phyloP scores from a whole-genome alignment of 805 yeast species.

The Zygoascus tannicola region DNA sequence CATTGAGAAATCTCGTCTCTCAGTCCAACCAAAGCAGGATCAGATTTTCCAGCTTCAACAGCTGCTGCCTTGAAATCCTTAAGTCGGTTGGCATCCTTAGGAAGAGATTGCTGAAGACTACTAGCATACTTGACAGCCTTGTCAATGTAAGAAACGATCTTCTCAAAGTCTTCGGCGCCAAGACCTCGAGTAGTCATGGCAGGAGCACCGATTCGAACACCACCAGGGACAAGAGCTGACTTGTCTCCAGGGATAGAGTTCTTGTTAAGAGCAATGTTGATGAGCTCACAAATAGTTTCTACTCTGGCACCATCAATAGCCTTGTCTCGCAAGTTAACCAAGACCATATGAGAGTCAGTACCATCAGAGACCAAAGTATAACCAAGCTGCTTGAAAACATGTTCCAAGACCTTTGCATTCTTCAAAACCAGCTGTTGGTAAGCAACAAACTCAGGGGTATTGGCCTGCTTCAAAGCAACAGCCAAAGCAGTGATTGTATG shows the following conservation, averaged over 20 bases:
- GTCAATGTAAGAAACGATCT: conserved; percentile 74
- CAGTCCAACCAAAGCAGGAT: conserved; percentile 43
- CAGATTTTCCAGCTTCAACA: conserved; percentile 59
- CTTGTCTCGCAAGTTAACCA: conserved; percentile 80
- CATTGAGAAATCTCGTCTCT: conserved; percentile 63
- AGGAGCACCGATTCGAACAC: conserved; percentile 96
- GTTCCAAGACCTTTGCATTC: conserved; percentile 80
- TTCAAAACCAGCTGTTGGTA: conserved; percentile 82
- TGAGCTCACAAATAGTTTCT: conserved; percentile 87
- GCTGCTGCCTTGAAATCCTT: conserved; percentile 90
- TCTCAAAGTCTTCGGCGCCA: conserved; percentile 74
- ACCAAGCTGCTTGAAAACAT: conserved; percentile 58
- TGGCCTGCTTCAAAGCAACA: conserved; percentile 91
- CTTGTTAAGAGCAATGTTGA: conserved; percentile 93
- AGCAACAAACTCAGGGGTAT: conserved; percentile 78
- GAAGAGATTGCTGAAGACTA: conserved; percentile 66
- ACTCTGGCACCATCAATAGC: conserved; percentile 95
- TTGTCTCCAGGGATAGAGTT: conserved; percentile 97
- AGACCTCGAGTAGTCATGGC: conserved; percentile 98
- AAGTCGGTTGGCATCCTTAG: conserved; percentile 87
- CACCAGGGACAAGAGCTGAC: conserved; percentile 94
- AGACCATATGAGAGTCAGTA: conserved; percentile 94
- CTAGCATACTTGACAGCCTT: conserved; percentile 67
- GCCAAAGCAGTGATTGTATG: conserved; percentile 98
- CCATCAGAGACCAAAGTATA: conserved; percentile 87